phyloP scores from a whole-genome alignment of 257 asterid genomes.

The Nicotiana sylvestris region DNA sequence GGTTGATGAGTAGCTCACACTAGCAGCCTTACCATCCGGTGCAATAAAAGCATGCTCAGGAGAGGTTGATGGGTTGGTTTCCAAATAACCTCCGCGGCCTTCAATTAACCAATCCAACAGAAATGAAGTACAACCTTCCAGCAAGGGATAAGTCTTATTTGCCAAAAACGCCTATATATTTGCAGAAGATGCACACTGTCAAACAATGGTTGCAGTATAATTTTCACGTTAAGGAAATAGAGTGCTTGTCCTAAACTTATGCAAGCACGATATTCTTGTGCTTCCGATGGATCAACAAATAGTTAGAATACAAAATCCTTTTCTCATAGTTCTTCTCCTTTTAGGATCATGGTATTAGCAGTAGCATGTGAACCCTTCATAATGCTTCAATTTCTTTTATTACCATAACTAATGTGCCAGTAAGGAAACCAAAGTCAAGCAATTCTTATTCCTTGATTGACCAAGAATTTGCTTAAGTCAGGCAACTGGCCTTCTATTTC shows the following conservation, averaged over 20 bases:
- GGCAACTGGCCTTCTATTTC: background rate
- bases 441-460: background rate
- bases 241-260: too few species aligned
- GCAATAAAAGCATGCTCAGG: conserved; percentile 74
- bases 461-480: background rate
- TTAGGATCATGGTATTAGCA: too few species aligned
- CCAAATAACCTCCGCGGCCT: conserved; percentile 52
- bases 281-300: too few species aligned
- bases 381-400: too few species aligned
- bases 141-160: conserved; percentile 56
- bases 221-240: background rate
- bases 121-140: conserved; percentile 64
- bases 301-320: too few species aligned
- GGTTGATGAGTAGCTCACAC: conserved; percentile 73
- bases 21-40: conserved; percentile 61
- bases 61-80: conserved; percentile 83
- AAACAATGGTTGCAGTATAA: background rate
- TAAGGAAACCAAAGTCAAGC: too few species aligned
- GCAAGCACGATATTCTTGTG: too few species aligned
- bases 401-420: too few species aligned
- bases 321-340: too few species aligned
- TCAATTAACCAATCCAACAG: conserved; percentile 72
- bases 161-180: conserved; percentile 45
- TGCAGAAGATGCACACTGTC: background rate
- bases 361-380: too few species aligned